Conservation (phyloP, 495 filamentous ascomycete genomes). For the Hypoxylon rickii region DNA sequence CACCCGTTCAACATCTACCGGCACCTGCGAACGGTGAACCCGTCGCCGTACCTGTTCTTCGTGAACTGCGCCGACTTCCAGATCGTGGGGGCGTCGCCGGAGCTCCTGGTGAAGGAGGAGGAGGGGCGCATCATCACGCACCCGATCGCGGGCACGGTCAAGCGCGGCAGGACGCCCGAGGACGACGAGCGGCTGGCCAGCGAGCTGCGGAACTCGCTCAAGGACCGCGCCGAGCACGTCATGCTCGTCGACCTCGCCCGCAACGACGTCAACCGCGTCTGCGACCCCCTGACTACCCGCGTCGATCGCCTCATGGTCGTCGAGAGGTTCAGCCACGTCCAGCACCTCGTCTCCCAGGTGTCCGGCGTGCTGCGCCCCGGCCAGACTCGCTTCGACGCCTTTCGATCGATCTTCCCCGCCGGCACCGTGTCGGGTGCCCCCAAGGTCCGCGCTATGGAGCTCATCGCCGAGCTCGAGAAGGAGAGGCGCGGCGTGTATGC, state of each 20-base stretch:
- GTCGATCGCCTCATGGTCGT: constrained; percentile 96
- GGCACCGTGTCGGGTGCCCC: constrained; percentile 93
- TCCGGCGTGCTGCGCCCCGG: constrained; percentile 80
- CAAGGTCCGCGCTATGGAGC: constrained; percentile 94
- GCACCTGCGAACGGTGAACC: constrained; percentile 92
- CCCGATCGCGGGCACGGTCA: constrained; percentile 94
- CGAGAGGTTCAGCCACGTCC: constrained; percentile 93
- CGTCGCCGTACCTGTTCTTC: constrained; percentile 96
- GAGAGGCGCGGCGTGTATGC: constrained; percentile 97
- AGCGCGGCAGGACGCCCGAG: constrained; percentile 76
- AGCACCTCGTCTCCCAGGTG: constrained; percentile 95
- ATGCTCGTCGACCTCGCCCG: constrained; percentile 98
- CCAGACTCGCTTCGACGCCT: constrained; percentile 92
- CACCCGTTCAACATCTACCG: constrained; percentile 99
- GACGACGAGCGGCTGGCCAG: constrained; percentile 81
- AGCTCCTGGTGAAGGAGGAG: constrained; percentile 90
- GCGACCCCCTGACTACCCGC: constrained; percentile 83
- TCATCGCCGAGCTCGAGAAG: constrained; percentile 90
- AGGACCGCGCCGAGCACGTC: constrained; percentile 96
- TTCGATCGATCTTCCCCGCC: constrained; percentile 93
- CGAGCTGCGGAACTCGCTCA: constrained; percentile 77
- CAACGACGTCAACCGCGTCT: constrained; percentile 96
- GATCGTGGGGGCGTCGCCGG: constrained; percentile 91
- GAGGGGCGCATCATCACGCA: constrained; percentile 90
- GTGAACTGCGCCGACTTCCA: constrained; percentile 89